phyloP scores from a whole-genome alignment of 495 filamentous ascomycete genomes.

The Penicillium roqueforti region DNA sequence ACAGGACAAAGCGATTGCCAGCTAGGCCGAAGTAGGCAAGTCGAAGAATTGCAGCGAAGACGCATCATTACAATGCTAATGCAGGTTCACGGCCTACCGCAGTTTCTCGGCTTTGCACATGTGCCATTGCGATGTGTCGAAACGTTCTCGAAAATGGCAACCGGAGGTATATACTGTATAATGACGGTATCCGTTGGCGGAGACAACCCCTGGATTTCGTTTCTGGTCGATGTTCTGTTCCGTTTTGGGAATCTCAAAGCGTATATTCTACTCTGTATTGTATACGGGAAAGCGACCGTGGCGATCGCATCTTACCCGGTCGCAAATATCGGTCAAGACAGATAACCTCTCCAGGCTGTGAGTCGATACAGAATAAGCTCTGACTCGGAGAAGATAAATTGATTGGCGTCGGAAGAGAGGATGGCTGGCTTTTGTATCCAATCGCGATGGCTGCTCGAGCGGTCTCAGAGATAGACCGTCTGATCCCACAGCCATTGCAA shows the following conservation, averaged over 20 bases:
- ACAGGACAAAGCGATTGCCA: constrained; percentile 6
- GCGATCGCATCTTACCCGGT: constrained; percentile 6
- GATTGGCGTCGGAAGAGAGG: neutral
- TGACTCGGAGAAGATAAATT: neutral
- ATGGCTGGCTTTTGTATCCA: neutral
- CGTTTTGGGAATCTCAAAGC: neutral
- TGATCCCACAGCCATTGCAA: neutral
- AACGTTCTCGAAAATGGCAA: constrained; percentile 12
- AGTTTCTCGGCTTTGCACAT: constrained; percentile 10
- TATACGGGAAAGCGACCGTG: constrained; percentile 1
- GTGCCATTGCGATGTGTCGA: constrained; percentile 6
- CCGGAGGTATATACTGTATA: no score
- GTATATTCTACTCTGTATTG: no score
- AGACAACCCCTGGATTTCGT: neutral
- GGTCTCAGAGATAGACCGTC: constrained; percentile 1
- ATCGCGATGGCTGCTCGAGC: neutral
- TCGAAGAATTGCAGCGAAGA: constrained; percentile 15
- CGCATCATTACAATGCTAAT: constrained; percentile 12
- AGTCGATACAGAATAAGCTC: neutral
- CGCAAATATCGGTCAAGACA: constrained; percentile 9
- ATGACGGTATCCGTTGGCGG: neutral
- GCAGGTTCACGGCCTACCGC: constrained; percentile 1
- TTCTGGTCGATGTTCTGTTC: neutral
- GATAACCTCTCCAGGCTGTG: neutral
- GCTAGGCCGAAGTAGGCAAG: neutral